phyloP scores from a whole-genome alignment of 495 filamentous ascomycete genomes.

The Aspergillus homomorphus region DNA sequence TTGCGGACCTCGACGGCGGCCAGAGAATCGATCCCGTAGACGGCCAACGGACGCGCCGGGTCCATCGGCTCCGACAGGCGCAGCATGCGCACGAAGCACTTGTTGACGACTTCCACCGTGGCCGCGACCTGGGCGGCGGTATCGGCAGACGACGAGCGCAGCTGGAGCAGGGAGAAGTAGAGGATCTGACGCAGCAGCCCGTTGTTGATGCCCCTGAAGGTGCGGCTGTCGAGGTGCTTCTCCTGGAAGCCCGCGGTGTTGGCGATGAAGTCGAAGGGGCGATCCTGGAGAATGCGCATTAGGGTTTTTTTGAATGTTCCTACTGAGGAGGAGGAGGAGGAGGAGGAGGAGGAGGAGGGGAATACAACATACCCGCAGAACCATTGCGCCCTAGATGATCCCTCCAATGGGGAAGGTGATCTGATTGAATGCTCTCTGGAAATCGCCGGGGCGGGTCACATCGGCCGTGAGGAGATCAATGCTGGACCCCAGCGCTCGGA shows the following conservation, averaged over 20 bases:
- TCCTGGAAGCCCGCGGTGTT: constrained; percentile 27
- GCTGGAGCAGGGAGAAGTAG: constrained; percentile 28
- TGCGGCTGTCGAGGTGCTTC: constrained; percentile 2
- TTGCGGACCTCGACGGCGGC: constrained; percentile 31
- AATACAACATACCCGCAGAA: constrained; percentile 6
- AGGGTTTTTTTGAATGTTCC: neutral
- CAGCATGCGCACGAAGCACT: constrained; percentile 16
- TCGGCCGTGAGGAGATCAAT: neutral
- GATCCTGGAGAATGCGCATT: constrained; percentile 4
- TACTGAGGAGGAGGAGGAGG: too few species aligned
- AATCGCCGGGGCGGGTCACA: neutral
- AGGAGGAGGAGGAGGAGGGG: too few species aligned
- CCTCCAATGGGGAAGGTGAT: constrained; percentile 19
- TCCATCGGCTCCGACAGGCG: constrained; percentile 24
- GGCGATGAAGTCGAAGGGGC: constrained; percentile 13
- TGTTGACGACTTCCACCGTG: constrained; percentile 11
- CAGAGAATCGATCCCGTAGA: constrained; percentile 30
- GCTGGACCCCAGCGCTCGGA: neutral
- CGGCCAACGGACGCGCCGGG: constrained; percentile 14
- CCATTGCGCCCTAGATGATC: constrained; percentile 20
- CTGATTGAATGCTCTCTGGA: neutral
- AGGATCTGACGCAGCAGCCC: constrained; percentile 29
- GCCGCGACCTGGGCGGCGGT: neutral
- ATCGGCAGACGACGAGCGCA: neutral
- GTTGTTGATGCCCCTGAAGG: constrained; percentile 32